A percentile compares a stretch with the other conserved stretches of the same genome.
Conservation (phyloP, 129 eudicot genomes). For the Silybum marianum region DNA sequence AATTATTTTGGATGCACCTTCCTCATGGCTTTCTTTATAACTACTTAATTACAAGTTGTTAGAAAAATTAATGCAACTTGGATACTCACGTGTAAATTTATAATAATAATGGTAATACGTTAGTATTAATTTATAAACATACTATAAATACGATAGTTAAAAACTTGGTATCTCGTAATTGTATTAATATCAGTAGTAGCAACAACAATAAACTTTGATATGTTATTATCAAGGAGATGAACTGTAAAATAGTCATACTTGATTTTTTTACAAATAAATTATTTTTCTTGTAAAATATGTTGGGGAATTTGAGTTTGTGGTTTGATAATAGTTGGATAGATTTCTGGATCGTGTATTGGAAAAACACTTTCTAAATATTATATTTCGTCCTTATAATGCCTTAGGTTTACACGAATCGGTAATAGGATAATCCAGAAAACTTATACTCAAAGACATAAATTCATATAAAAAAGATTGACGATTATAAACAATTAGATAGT, state of each 20-base stretch:
- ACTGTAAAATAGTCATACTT: not conserved
- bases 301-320: not conserved
- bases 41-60: constrained; percentile 23
- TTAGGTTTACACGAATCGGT: no score
- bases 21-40: constrained; percentile 10
- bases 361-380: no score
- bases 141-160: not conserved
- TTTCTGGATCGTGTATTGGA: no score
- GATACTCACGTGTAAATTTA: constrained; percentile 30
- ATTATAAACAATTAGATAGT: no score
- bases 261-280: not conserved
- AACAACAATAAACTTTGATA: not conserved
- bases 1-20: constrained; percentile 6
- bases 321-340: no score
- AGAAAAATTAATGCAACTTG: constrained; percentile 28
- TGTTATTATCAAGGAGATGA: no score
- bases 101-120: not conserved
- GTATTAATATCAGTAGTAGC: no score
- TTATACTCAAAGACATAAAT: no score
- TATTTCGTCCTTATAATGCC: no score
- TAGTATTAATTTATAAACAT: not conserved
- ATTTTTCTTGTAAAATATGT: not conserved
- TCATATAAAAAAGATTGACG: no score
- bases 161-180: no score
- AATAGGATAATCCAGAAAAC: no score